Evolutionary conservation across 2,329 filamentous ascomycete genomes (phyloP).

Genomic region (Escovopsis sp.): DNA sequence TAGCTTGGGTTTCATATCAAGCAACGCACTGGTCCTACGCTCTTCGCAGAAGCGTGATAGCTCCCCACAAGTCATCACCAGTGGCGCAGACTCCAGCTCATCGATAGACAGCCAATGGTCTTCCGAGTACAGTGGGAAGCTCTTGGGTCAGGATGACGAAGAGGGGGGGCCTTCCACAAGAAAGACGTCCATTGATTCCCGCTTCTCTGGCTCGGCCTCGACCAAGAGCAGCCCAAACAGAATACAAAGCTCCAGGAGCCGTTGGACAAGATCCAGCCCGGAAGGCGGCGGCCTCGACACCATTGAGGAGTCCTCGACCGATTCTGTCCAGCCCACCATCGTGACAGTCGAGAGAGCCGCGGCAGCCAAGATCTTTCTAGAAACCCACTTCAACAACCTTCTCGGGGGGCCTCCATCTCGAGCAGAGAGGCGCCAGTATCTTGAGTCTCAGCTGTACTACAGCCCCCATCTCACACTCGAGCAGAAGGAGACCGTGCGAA

Average conservation of each 20-base stretch:
- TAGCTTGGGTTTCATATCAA: constrained; percentile 12
- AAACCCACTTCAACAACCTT: constrained; percentile 67
- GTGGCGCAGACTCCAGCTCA: constrained; percentile 5
- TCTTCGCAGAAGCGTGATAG: constrained; percentile 10
- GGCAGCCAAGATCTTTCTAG: constrained; percentile 73
- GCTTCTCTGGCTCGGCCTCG: constrained; percentile 9
- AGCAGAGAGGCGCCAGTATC: constrained; percentile 16
- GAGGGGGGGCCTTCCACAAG: constrained; percentile 11
- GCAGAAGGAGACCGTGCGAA: constrained; percentile 39
- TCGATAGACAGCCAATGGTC: constrained; percentile 14
- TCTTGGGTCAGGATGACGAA: constrained; percentile 10
- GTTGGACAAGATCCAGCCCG: constrained; percentile 22
- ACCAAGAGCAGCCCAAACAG: constrained; percentile 11
- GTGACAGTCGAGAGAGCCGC: constrained; percentile 62
- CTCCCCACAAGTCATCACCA: constrained; percentile 13
- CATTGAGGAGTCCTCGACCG: constrained; percentile 18
- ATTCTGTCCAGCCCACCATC: constrained; percentile 19
- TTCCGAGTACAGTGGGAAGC: constrained; percentile 14
- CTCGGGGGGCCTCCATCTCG: constrained; percentile 30
- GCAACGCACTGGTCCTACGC: constrained; percentile 16
- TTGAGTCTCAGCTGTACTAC: constrained; percentile 39
- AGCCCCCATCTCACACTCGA: constrained; percentile 35
- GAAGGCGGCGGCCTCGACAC: constrained; percentile 20
- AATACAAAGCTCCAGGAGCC: constrained; percentile 16
- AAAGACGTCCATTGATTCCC: constrained; percentile 22